These are phyloP conservation scores for Phytophthora lateralis DNA, from an alignment of 352 stramenopile species.

Conservation along the genomic window DNA sequence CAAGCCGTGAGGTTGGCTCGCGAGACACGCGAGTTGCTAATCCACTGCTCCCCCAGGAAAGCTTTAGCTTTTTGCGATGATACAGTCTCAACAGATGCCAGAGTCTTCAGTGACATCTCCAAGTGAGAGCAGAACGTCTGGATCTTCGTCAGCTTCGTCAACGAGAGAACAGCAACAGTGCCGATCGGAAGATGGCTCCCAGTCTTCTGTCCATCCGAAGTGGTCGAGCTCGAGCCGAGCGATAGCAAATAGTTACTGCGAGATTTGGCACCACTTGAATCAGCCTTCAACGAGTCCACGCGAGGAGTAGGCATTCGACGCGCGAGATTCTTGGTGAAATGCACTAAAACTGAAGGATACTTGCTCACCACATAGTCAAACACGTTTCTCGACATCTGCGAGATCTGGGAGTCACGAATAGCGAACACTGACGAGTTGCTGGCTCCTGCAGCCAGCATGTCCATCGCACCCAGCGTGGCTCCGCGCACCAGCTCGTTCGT, in stretches of 20 bases:
- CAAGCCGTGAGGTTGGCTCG: constrained; percentile 76
- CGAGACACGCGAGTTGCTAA: constrained; percentile 65
- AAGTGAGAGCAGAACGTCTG: constrained; percentile 78
- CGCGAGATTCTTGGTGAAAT: constrained; percentile 82
- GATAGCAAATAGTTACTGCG: constrained; percentile 62
- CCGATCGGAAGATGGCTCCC: constrained; percentile 53
- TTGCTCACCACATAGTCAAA: constrained; percentile 86
- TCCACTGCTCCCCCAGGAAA: constrained; percentile 74
- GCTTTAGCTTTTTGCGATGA: constrained; percentile 73
- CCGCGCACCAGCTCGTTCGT: constrained; percentile 82
- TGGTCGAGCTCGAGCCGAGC: constrained; percentile 41
- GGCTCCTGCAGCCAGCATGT: constrained; percentile 76
- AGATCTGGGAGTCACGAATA: constrained; percentile 86
- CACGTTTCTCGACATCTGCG: constrained; percentile 86
- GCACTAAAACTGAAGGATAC: constrained; percentile 68
- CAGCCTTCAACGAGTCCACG: constrained; percentile 37
- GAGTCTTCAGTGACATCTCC: constrained; percentile 60
- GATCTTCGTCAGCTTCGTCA: constrained; percentile 80
- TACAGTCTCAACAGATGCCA: constrained; percentile 69
- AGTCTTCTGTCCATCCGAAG: constrained; percentile 25
- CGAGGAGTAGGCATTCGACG: constrained; percentile 59
- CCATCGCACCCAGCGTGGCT: constrained; percentile 78
- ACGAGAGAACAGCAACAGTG: constrained; percentile 77
- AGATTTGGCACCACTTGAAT: constrained; percentile 42
- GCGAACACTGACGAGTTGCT: constrained; percentile 87